These are phyloP conservation scores for Chaetoceros tenuissimus DNA, from an alignment of 108 stramenopile genomes.

Conservation along the genomic window DNA sequence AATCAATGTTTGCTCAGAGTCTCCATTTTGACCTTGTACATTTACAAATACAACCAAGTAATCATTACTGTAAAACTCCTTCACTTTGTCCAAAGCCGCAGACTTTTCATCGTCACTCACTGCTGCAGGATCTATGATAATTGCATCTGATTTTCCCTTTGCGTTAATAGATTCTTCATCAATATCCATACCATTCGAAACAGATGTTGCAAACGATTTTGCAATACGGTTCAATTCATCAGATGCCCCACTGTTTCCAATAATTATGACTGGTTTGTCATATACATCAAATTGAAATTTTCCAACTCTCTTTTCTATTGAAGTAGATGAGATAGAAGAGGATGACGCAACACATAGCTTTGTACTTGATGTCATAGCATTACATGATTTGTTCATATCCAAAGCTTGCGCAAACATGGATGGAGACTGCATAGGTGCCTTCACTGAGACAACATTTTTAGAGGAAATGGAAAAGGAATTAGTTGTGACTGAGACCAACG, in stretches of 20 bases:
- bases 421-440: constrained; percentile 3
- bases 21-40: constrained; percentile 37
- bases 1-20: constrained; percentile 42
- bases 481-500: neutral
- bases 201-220: constrained; percentile 13
- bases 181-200: neutral
- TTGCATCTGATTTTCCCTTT: constrained; percentile 26
- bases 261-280: constrained; percentile 71
- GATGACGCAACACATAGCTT: neutral
- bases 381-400: neutral
- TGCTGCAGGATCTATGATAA: constrained; percentile 56
- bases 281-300: constrained; percentile 43
- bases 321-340: too few relatives aligned
- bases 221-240: constrained; percentile 32
- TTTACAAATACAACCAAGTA: constrained; percentile 67
- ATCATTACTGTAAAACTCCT: constrained; percentile 12
- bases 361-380: neutral
- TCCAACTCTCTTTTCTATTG: too few relatives aligned
- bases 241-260: constrained; percentile 26
- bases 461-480: neutral
- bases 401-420: neutral
- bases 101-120: constrained; percentile 8
- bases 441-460: neutral
- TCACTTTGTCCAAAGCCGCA: constrained; percentile 8
- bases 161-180: constrained; percentile 7